Evolutionary conservation across 2,329 filamentous ascomycete species (phyloP), one percentile per base, ranked within the genome.

Genomic region (Arthrobotrys iridis): DNA sequence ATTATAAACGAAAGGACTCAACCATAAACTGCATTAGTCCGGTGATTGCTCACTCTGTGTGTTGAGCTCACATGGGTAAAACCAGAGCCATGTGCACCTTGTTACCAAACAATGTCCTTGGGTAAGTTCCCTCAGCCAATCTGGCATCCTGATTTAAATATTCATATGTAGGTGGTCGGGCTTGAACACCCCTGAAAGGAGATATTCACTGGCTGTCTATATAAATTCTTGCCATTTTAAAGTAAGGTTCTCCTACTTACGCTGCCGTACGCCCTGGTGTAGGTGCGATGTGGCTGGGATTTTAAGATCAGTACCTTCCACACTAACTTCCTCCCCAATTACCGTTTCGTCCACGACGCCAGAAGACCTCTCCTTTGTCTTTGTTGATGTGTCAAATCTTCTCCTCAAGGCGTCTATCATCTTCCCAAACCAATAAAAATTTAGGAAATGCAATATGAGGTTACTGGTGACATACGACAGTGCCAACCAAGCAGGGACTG

Each of bases 341-440:
- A 6, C 22, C 5, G 8, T 11, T 4, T 5, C n/a, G 5, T 40
- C 20, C 4, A 18, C 5, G 2, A 60, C 13, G 10, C 45, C n/a
- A 2, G n/a, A 7, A 10, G n/a, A 15, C 13, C 15, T 18, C 24
- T 3, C 2, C 13, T 37, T 55, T 7, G 68, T 35, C 24, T 60
- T 65, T n/a, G 68, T 5, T 28, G 40, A 52, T 4, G 65, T 60
- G 43, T 88, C 86, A 80, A 95, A 95, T 24, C 92, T 86, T 84
- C 91, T 93, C 73, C 89, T 86, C 10, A 95, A 88, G 6, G 92
- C 91, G 73, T 88, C 85, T 77, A 96, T 89, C 92, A 96, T 96
- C 86, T 92, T 93, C 80, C 88, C 85, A 81, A 94, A 95, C 92
- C 92, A 96, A 83, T 90, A 91, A 80, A 91, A 89, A 83, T 96